Conservation (phyloP, 768 basidiomycete genomes). For the Rubroboletus satanas region DNA sequence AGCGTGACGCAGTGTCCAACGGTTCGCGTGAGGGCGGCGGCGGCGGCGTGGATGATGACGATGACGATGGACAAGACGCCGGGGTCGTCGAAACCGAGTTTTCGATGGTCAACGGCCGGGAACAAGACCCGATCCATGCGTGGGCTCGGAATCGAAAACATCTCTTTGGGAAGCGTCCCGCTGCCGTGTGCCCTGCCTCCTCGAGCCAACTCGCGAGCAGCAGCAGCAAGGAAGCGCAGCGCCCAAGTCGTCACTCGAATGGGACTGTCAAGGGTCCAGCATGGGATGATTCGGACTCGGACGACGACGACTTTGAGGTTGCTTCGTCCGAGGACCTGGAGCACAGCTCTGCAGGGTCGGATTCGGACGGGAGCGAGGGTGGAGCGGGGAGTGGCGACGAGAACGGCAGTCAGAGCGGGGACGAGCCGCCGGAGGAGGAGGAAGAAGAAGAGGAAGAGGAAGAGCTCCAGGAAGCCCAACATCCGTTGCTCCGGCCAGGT, state of each 20-base stretch:
- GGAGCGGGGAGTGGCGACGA: conserved; percentile 24
- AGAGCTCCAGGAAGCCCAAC: conserved; percentile 50
- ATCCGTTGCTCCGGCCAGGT: conserved; percentile 62
- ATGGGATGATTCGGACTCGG: conserved; percentile 35
- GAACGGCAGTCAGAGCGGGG: conserved; percentile 32
- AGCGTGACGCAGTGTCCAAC: neutral
- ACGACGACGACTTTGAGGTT: conserved; percentile 35
- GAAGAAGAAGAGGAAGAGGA: conserved; percentile 42
- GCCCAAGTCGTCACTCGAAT: conserved; percentile 1
- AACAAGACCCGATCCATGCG: conserved; percentile 58
- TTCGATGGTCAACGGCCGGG: conserved; percentile 65
- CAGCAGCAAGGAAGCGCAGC: neutral
- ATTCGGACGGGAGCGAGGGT: conserved; percentile 32
- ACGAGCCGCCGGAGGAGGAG: conserved; percentile 39
- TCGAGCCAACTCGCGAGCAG: neutral
- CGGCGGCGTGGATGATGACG: neutral
- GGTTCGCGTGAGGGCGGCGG: too few relatives aligned
- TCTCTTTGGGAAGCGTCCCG: conserved; percentile 45
- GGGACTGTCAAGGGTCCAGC: conserved; percentile 23
- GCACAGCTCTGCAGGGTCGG: conserved; percentile 33
- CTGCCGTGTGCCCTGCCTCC: neutral
- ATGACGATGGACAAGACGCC: conserved; percentile 28
- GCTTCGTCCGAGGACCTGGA: conserved; percentile 43
- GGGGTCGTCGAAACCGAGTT: conserved; percentile 62
- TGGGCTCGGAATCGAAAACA: conserved; percentile 62